Base-by-base conservation (phyloP, 1,284 basidiomycete genomes). In the Laetiporus sulphureus region DNA sequence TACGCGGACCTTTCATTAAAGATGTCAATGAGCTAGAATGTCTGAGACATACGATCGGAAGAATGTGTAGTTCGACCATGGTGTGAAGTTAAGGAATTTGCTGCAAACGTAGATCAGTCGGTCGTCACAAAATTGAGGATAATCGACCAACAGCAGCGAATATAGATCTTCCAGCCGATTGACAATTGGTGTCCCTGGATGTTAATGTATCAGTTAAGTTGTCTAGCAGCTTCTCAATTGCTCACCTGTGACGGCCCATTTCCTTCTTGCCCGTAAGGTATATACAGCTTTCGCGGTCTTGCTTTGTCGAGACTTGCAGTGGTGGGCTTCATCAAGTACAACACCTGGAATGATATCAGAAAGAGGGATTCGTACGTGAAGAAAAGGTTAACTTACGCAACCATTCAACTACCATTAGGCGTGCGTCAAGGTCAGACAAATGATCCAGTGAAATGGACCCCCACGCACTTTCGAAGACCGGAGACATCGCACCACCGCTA, bases 161-260 rank as follows among this genome's bases (percentile, higher is more conserved):
- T 88, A 94, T 5, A 99, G 68, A 57, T 98, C 94, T 48, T 97
- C 95, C 4, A 98, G 72, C 37, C 84, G 80, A 59, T 99, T 99
- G 45, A 98, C 91, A 48, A 99, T 98, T 0, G 95, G 95, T 8
- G 95, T 98, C 23, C 92, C 88, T 76, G 15, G 5, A 38, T 13
- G n/a, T 27, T 18, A 25, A 21, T 36, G 21, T 5, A 3, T 19
- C 31, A 3, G 7, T 5, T 10, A 16, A 30, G 5, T 8, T 6
- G 6, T 12, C 18, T 27, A 24, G 15, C 31, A 21, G 8, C 31
- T n/a, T 18, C 13, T 25, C 18, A 7, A 13, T 12, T 12, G 33
- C 55, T 33, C 48, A 75, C 83, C 88, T 4, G 92, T 96, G 11
- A 97, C 77, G 4, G 90, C 90, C 95, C 95, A 99, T 49, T 90